Percentiles rank a stretch among this genome's conserved stretches.
Evolutionary conservation across 768 basidiomycete genomes (phyloP).

Genomic region (Phallus indusiatus): DNA sequence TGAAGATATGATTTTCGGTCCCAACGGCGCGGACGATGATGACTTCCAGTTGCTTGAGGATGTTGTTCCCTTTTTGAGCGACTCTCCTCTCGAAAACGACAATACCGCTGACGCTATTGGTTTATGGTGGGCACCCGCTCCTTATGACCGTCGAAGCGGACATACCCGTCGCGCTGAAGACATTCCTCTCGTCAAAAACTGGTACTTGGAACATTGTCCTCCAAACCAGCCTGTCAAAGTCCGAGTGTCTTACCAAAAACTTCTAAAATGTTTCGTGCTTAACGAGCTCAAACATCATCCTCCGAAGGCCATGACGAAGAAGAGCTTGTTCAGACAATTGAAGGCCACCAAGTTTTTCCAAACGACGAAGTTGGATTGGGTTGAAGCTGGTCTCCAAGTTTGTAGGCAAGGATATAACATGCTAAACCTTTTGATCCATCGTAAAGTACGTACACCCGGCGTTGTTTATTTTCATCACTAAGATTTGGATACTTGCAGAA

Average conservation of each 20-base stretch:
- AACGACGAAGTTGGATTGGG: constrained; percentile 96
- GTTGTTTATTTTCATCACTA: neutral
- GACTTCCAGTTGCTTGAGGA: constrained; percentile 78
- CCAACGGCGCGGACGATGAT: constrained; percentile 76
- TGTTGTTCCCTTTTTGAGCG: constrained; percentile 70
- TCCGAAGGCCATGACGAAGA: constrained; percentile 97
- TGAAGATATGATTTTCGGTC: constrained; percentile 89
- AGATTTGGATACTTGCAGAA: constrained; percentile 38
- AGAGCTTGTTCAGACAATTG: constrained; percentile 89
- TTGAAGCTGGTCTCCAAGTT: constrained; percentile 96
- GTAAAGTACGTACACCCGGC: constrained; percentile 51
- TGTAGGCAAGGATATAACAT: constrained; percentile 99
- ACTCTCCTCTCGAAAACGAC: constrained; percentile 77
- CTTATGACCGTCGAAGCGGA: constrained; percentile 87
- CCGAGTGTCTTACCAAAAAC: constrained; percentile 97
- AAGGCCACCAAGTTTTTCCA: constrained; percentile 99
- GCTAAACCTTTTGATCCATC: constrained; percentile 96
- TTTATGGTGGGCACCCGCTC: constrained; percentile 97
- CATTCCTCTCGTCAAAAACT: constrained; percentile 91
- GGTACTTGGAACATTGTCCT: constrained; percentile 98
- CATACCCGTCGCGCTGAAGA: constrained; percentile 93
- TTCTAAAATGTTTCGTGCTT: constrained; percentile 90
- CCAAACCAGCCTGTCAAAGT: constrained; percentile 96
- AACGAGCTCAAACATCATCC: constrained; percentile 84
- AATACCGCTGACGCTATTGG: constrained; percentile 94